Percentiles rank a stretch among this genome's conserved stretches.
Evolutionary conservation across 2,329 filamentous ascomycete species (phyloP).

Genomic region (Xylariaceae sp.): DNA sequence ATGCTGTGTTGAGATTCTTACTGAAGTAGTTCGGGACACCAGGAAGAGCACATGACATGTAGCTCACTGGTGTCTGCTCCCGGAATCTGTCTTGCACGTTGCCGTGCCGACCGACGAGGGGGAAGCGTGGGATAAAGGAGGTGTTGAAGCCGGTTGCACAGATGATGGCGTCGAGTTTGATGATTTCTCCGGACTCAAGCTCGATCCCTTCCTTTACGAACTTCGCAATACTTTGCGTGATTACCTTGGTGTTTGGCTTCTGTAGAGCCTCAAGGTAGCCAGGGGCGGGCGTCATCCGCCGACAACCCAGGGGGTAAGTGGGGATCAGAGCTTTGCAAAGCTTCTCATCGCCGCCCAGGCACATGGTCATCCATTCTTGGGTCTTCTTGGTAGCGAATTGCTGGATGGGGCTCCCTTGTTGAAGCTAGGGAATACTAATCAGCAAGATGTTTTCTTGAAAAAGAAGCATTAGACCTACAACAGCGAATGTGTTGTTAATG

Average conservation of each 20-base stretch:
- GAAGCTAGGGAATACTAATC: slow-evolving; percentile 28
- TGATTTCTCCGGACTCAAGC: slow-evolving; percentile 42
- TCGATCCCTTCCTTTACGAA: slow-evolving; percentile 46
- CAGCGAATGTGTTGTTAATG: slow-evolving; percentile 39
- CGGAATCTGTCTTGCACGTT: slow-evolving; percentile 48
- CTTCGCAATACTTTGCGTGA: slow-evolving; percentile 40
- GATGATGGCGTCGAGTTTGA: slow-evolving; percentile 51
- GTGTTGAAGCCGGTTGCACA: slow-evolving; percentile 55
- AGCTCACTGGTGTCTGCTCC: slow-evolving; percentile 41
- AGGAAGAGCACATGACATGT: slow-evolving; percentile 49
- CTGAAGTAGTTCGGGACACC: slow-evolving; percentile 53
- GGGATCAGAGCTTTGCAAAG: slow-evolving; percentile 50
- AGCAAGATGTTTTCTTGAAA: background rate
- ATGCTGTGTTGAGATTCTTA: slow-evolving; percentile 27
- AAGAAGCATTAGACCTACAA: slow-evolving; percentile 31
- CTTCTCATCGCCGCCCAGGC: slow-evolving; percentile 43
- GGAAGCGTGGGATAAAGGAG: slow-evolving; percentile 48
- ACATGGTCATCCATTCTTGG: slow-evolving; percentile 43
- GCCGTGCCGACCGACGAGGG: slow-evolving; percentile 44
- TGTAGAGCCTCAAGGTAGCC: slow-evolving; percentile 45
- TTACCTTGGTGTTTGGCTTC: slow-evolving; percentile 44
- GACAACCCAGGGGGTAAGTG: slow-evolving; percentile 43
- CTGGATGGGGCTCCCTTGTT: slow-evolving; percentile 39
- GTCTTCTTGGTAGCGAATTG: slow-evolving; percentile 39
- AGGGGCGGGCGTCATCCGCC: slow-evolving; percentile 46